Evolutionary conservation across 371 early-diverging fungal species (phyloP).

Genomic region (Rhizopus sp.): DNA sequence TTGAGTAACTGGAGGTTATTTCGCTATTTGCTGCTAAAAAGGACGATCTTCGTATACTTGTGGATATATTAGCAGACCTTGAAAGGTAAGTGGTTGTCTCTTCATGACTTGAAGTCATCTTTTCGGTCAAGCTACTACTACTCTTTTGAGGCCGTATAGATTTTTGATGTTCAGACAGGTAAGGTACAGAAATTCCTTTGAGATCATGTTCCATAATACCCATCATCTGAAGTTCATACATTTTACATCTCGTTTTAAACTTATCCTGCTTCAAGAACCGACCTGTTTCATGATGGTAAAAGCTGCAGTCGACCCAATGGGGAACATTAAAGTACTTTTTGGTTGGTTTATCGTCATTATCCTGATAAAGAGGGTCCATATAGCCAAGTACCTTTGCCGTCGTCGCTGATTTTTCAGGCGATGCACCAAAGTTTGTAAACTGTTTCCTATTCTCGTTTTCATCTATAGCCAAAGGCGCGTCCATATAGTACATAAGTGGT

Average conservation of each 20-base stretch:
- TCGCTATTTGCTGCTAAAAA: conserved; percentile 13
- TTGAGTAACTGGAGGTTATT: conserved; percentile 13
- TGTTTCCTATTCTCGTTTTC: conserved; percentile 18
- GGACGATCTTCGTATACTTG: conserved; percentile 14
- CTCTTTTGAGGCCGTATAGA: conserved; percentile 29
- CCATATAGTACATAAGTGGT: conserved; percentile 84
- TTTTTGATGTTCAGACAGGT: conserved; percentile 32
- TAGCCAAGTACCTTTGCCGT: conserved; percentile 36
- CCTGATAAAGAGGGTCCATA: conserved; percentile 62
- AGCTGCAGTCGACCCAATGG: conserved; percentile 93
- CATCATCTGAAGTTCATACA: conserved; percentile 86
- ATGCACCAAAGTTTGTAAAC: conserved; percentile 20
- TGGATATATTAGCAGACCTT: conserved; percentile 40
- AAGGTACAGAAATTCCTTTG: conserved; percentile 60
- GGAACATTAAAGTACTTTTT: conserved; percentile 78
- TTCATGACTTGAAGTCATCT: conserved; percentile 20
- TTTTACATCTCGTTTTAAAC: conserved; percentile 73
- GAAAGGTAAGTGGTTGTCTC: conserved; percentile 37
- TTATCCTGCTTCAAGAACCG: conserved; percentile 54
- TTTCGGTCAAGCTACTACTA: conserved; percentile 45
- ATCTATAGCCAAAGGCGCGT: conserved; percentile 38
- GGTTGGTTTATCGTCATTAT: conserved; percentile 39
- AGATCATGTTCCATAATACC: conserved; percentile 74
- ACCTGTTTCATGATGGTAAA: conserved; percentile 68
- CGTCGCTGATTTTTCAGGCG: conserved; percentile 33